These are phyloP conservation scores for Phialophora expanda DNA, from an alignment of 2,329 filamentous ascomycete species.

Conservation along the genomic window DNA sequence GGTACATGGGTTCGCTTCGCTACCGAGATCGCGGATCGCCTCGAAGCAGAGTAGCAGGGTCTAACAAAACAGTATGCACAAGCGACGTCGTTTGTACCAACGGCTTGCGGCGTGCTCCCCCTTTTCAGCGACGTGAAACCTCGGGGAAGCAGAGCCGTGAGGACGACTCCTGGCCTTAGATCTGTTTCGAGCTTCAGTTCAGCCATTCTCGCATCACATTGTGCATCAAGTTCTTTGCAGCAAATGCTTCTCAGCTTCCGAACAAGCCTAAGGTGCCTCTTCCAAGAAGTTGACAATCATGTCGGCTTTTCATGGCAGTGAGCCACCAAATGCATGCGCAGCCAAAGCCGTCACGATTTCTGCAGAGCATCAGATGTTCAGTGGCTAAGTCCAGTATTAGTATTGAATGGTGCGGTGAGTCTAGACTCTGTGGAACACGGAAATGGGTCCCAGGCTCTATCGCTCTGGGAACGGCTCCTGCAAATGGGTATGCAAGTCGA, in stretches of 20 bases:
- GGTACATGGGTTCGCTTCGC: constrained; percentile 8
- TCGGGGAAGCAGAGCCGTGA: not conserved
- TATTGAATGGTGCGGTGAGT: not conserved
- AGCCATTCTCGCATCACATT: not conserved
- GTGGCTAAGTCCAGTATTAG: not conserved
- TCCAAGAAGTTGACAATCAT: not conserved
- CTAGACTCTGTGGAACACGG: constrained; percentile 14
- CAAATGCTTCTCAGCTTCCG: not conserved
- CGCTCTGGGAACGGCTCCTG: constrained; percentile 11
- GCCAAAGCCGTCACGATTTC: not conserved
- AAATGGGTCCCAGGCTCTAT: not conserved
- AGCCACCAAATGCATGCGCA: not conserved
- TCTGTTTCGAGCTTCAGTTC: not conserved
- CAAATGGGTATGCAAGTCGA: constrained; percentile 2
- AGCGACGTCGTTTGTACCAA: not conserved
- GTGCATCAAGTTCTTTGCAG: not conserved
- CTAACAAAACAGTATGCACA: constrained; percentile 1
- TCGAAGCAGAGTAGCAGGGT: constrained; percentile 1
- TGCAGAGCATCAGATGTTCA: not conserved
- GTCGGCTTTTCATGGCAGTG: not conserved
- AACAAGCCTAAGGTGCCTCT: not conserved
- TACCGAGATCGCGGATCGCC: constrained; percentile 10
- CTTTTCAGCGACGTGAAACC: not conserved
- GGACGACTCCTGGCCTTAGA: not conserved
- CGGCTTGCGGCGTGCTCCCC: not conserved